phyloP scores from a whole-genome alignment of 495 filamentous ascomycete genomes.

The Gamarada debralockiae region DNA sequence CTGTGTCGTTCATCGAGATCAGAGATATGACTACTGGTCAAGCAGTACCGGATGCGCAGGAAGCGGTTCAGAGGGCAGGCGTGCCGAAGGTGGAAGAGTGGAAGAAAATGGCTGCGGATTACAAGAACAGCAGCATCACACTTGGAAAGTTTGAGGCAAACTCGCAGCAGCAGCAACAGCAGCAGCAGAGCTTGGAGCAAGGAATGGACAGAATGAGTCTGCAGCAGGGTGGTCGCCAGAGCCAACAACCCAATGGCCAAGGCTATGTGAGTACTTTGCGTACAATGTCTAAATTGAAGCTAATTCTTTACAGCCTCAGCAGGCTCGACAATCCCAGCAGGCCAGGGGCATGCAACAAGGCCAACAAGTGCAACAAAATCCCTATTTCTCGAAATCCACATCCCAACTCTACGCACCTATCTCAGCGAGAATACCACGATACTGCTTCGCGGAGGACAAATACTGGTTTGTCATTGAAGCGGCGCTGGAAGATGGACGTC shows the following conservation, averaged over 20 bases:
- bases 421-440: conserved; percentile 82
- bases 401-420: conserved; percentile 50
- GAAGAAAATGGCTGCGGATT: conserved; percentile 99
- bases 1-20: conserved; percentile 95
- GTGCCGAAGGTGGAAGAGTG: conserved; percentile 98
- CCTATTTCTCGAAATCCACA: conserved; percentile 33
- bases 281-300: not conserved
- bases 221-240: conserved; percentile 38
- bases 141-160: conserved; percentile 80
- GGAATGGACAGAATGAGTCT: conserved; percentile 79
- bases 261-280: conserved; percentile 33
- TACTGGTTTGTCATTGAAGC: conserved; percentile 99
- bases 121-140: conserved; percentile 98
- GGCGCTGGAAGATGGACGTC: conserved; percentile 81
- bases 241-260: conserved; percentile 36
- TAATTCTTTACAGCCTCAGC: conserved; percentile 15
- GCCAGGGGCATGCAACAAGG: conserved; percentile 25
- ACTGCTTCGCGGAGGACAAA: conserved; percentile 95
- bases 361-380: conserved; percentile 23
- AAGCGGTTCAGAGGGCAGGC: conserved; percentile 83
- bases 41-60: conserved; percentile 76
- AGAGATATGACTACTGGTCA: conserved; percentile 87
- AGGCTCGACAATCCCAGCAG: conserved; percentile 27
- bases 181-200: conserved; percentile 28
- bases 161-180: conserved; percentile 32